A percentile compares a stretch with the other conserved stretches of the same genome.
phyloP scores from a whole-genome alignment of 257 asterid genomes.

The Rhazya stricta region DNA sequence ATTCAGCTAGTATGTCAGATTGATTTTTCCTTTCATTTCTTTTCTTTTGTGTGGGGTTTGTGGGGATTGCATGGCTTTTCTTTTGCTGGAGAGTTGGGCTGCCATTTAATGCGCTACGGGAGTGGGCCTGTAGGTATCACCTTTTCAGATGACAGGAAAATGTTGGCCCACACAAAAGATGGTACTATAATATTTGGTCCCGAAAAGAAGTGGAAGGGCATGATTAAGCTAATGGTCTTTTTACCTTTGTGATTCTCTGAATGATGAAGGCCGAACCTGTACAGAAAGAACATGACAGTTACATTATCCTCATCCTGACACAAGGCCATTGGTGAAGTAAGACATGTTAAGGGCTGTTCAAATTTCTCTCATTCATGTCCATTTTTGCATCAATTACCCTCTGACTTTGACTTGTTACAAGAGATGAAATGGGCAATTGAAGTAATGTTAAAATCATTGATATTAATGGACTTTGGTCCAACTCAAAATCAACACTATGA shows the following conservation, averaged over 20 bases:
- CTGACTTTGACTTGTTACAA: background rate
- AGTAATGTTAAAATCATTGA: no score
- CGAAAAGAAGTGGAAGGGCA: background rate
- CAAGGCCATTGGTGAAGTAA: background rate
- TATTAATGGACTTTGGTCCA: background rate
- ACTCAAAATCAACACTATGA: background rate
- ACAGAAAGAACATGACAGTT: background rate
- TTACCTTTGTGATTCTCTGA: background rate
- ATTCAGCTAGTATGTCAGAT: background rate
- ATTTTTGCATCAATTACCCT: background rate
- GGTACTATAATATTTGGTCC: background rate
- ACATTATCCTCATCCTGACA: background rate
- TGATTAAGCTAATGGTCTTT: background rate
- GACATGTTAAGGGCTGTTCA: background rate
- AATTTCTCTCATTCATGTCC: background rate
- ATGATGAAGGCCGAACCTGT: background rate
- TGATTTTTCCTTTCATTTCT: background rate
- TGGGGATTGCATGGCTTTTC: background rate
- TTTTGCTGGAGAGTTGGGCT: background rate
- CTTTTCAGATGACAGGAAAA: background rate
- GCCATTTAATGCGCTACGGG: background rate
- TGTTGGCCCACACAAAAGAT: background rate
- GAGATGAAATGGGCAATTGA: background rate
- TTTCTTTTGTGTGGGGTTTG: background rate
- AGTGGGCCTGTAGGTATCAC: background rate